phyloP scores from a whole-genome alignment of 768 basidiomycete species.

The Phaeotremella fagi region DNA sequence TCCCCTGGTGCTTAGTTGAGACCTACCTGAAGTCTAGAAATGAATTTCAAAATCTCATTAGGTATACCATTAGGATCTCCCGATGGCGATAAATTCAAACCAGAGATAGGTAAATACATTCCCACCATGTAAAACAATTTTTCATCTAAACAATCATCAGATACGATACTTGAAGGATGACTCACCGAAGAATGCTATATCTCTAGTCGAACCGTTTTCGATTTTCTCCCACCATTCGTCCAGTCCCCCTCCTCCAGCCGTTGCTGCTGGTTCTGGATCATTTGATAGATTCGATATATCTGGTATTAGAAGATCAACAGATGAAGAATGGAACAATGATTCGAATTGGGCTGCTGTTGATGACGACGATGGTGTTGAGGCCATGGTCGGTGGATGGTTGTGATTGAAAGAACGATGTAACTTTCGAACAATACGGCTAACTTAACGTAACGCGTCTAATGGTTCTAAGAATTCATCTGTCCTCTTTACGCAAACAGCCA shows the following conservation, averaged over 20 bases:
- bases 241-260: not conserved
- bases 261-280: not conserved
- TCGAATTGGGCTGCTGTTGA: slow-evolving; percentile 12
- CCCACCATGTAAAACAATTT: slow-evolving; percentile 31
- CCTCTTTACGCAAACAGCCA: too few relatives aligned
- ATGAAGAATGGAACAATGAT: slow-evolving; percentile 23
- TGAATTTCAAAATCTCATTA: slow-evolving; percentile 19
- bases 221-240: slow-evolving; percentile 22
- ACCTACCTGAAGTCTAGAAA: slow-evolving; percentile 16
- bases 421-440: too few relatives aligned
- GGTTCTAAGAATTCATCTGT: too few relatives aligned
- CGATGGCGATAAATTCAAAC: slow-evolving; percentile 6
- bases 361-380: not conserved
- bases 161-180: not conserved
- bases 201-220: slow-evolving; percentile 7
- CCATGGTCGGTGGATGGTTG: too few relatives aligned
- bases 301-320: slow-evolving; percentile 24
- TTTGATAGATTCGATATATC: slow-evolving; percentile 11
- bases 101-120: slow-evolving; percentile 10
- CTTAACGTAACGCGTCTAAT: too few relatives aligned
- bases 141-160: slow-evolving; percentile 21
- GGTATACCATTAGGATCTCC: slow-evolving; percentile 12
- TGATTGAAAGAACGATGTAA: too few relatives aligned
- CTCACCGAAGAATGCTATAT: slow-evolving; percentile 32
- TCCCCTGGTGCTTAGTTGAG: not conserved